phyloP scores from a whole-genome alignment of 1,284 basidiomycete genomes.

The Thelephora terrestris region DNA sequence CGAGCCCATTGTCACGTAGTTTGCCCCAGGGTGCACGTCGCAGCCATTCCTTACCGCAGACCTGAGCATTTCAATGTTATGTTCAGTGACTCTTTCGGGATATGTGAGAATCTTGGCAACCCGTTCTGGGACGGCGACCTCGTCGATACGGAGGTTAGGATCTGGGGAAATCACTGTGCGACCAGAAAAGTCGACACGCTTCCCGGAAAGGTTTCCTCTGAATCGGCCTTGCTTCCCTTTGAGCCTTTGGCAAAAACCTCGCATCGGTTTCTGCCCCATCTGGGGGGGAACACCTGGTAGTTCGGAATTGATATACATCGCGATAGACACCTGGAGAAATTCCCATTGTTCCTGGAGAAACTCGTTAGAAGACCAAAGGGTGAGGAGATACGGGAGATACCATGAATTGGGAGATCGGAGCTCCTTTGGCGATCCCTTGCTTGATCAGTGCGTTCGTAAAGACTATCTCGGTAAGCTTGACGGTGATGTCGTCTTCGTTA shows the following conservation, averaged over 20 bases:
- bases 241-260: constrained; percentile 95
- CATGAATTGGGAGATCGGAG: constrained; percentile 86
- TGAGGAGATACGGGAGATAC: constrained; percentile 26
- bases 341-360: constrained; percentile 92
- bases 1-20: constrained; percentile 78
- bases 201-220: constrained; percentile 96
- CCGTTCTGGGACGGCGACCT: constrained; percentile 94
- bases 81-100: constrained; percentile 88
- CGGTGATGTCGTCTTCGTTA: constrained; percentile 97
- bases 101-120: constrained; percentile 96
- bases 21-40: constrained; percentile 92
- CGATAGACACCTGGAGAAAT: constrained; percentile 88
- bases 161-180: constrained; percentile 99
- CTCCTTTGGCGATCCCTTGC: constrained; percentile 80
- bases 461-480: constrained; percentile 96
- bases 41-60: constrained; percentile 84
- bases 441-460: constrained; percentile 93
- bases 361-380: background rate
- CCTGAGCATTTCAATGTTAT: constrained; percentile 80
- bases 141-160: constrained; percentile 95
- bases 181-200: constrained; percentile 98
- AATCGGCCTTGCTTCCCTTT: constrained; percentile 99
- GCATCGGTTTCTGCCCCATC: constrained; percentile 83
- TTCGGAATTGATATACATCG: constrained; percentile 98
- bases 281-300: constrained; percentile 85